These are phyloP conservation scores for Simplicillium aogashimaense DNA, from an alignment of 2,329 filamentous ascomycete genomes.

Conservation along the genomic window DNA sequence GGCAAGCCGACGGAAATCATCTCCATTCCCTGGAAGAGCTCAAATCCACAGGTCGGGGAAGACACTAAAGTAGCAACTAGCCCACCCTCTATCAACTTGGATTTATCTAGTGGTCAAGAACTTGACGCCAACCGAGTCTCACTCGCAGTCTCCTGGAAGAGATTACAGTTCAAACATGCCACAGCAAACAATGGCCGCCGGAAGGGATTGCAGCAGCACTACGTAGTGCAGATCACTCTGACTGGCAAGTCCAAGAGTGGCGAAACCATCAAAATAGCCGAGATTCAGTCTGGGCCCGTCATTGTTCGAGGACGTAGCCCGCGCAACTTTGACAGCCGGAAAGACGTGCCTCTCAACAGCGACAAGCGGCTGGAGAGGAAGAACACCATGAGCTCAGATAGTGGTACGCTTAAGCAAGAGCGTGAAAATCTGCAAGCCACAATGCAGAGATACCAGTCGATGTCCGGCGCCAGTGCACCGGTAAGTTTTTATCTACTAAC, in stretches of 20 bases:
- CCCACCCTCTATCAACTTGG: constrained; percentile 45
- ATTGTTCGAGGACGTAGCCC: constrained; percentile 90
- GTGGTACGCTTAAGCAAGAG: constrained; percentile 21
- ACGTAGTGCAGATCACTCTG: constrained; percentile 77
- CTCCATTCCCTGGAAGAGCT: constrained; percentile 88
- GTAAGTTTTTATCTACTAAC: background rate
- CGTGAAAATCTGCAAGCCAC: constrained; percentile 18
- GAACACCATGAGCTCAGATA: constrained; percentile 26
- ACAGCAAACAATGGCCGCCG: constrained; percentile 92
- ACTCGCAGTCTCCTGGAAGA: constrained; percentile 84
- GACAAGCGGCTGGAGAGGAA: constrained; percentile 38
- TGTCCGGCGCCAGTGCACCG: constrained; percentile 3
- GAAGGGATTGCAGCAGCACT: constrained; percentile 93
- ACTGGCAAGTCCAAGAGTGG: constrained; percentile 62
- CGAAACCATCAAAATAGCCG: constrained; percentile 65
- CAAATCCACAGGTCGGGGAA: constrained; percentile 44
- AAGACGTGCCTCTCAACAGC: constrained; percentile 66
- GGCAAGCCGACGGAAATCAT: constrained; percentile 90
- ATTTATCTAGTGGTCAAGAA: constrained; percentile 50
- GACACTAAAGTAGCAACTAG: constrained; percentile 38
- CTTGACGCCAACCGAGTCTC: constrained; percentile 71
- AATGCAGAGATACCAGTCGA: constrained; percentile 14
- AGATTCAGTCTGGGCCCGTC: constrained; percentile 84
- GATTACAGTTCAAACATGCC: constrained; percentile 89
- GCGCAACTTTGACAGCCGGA: constrained; percentile 85